Evolutionary conservation across 2,329 filamentous ascomycete species (phyloP), one percentile per base, ranked within the genome.

Genomic region (Madurella fahalii): DNA sequence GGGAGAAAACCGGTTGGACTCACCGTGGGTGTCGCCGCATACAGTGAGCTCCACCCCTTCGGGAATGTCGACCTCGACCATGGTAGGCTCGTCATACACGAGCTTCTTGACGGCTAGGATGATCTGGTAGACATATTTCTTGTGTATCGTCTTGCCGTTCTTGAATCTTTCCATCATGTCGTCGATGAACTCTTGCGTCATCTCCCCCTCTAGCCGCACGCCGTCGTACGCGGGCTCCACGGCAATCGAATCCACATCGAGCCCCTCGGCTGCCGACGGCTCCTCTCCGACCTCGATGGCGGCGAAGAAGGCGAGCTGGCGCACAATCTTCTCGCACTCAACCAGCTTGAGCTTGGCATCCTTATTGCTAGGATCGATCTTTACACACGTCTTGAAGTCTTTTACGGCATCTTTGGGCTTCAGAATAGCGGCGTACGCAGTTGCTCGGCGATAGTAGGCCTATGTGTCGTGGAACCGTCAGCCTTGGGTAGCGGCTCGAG

Each of bases 111-210:
- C 89, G 5, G 89, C 89, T 64, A 96, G 76, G 65, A 99, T 81
- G 68, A 99, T 99, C 75, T 96, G 90, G 77, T 93, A 97, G 61
- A 93, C 94, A 69, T 96, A 99, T 81, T 97, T 99, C 74, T 84
- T 86, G 72, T 94, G 90, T 54, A 99, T 81, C 74, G 90, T 93
- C 81, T 99, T 97, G 68, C 94, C 94, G 48, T 83, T 86, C 81
- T 95, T 96, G 81, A 99, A 99, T 32, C 94, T 80, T 71, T 94
- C 83, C 53, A 90, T 93, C 93, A 97, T 96, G 74, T 99, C 93
- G 65, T 95, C 89, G 65, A 99, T 89, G 68, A 99, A 99, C 65
- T 96, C 93, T 63, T 93, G 83, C 1, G 93, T 96, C 91, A 99
- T 99, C 69, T 88, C 80, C 49, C 86, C 81, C 40, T 82, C 86